Evolutionary conservation across 164 flowering plant genomes (phyloP), one percentile per base, ranked within the genome.

Genomic region (Akebia trifoliata): DNA sequence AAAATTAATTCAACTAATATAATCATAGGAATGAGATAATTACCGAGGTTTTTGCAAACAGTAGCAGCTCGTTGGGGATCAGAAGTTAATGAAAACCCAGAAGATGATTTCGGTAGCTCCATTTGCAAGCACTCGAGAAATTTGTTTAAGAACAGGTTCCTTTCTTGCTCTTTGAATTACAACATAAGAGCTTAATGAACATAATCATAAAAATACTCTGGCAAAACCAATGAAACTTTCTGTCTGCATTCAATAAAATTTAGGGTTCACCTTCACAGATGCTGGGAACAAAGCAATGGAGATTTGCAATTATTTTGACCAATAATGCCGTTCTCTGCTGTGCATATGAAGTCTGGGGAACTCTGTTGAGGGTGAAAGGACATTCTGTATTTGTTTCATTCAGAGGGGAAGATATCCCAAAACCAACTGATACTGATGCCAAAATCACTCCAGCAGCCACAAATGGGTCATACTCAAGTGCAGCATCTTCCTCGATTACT

Each of bases 301-400:
- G 96, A 72, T 94, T 90, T 63, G 99, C 99, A 58, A 94, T 81
- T 46, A 90, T 72, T 86, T 94, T 94, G 68, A 94, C 86, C 76
- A 94, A 70, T 39, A 94, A 74, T 12, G 99, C 77, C 64, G 96
- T 82, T 71, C 87, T 88, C 65, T 85, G 90, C 76, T 83, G 97
- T n/a, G 87, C 81, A 78, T 83, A 87, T 7, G 84, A 71, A 64
- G 78, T 63, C 60, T 74, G 81, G 9, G 85, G 72, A 65, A 77
- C 62, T 36, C 67, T 77, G 68, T 57, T 77, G 10, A 74, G 67
- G 54, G 50, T 63, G 38, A 84, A 74, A 54, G 61, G 55, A 51
- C 74, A 76, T 44, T 77, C 82, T 55, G 69, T 54, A 60, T 62
- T 67, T 48, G 59, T 45, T 55, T 58, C 54, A 61, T 73, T 67